Percentiles rank a stretch among this genome's conserved stretches.
Conservation (phyloP, 306 rosid species). For the Inga laurina region DNA sequence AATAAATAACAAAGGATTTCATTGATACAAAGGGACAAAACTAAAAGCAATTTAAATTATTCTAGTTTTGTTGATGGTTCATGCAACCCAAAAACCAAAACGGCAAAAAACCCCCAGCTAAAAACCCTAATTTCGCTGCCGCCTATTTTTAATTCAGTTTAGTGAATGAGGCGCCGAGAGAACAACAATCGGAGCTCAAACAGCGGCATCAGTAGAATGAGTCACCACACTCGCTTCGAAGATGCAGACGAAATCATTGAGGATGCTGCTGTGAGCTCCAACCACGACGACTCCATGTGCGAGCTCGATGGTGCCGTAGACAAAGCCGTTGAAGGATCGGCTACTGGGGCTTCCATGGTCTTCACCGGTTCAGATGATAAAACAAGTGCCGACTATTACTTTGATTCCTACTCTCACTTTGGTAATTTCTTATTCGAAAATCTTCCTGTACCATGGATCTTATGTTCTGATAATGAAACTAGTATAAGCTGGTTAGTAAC, state of each 20-base stretch:
- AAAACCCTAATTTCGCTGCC: conserved; percentile 8
- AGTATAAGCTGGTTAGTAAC: no score
- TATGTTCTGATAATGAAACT: background rate
- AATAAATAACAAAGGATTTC: no score
- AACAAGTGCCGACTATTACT: conserved; percentile 97
- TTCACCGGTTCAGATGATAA: conserved; percentile 58
- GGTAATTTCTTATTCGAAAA: conserved; percentile 45
- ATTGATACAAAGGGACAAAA: background rate
- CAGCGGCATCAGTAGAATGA: conserved; percentile 33
- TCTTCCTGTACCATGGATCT: background rate
- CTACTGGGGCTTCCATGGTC: background rate
- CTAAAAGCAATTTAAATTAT: no score
- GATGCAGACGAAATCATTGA: conserved; percentile 62
- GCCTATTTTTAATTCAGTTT: background rate
- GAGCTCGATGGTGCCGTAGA: conserved; percentile 45
- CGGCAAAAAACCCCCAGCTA: background rate
- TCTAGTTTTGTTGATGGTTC: background rate
- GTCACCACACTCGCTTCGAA: conserved; percentile 53
- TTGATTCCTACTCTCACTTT: conserved; percentile 98
- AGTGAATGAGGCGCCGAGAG: conserved; percentile 70
- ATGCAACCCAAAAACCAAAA: background rate
- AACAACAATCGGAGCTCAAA: conserved; percentile 35
- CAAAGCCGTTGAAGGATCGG: conserved; percentile 28
- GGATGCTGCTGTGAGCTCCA: conserved; percentile 64
- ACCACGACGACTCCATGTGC: conserved; percentile 80